phyloP scores from a whole-genome alignment of 1,284 basidiomycete species.

The Porphyrellus sp. region DNA sequence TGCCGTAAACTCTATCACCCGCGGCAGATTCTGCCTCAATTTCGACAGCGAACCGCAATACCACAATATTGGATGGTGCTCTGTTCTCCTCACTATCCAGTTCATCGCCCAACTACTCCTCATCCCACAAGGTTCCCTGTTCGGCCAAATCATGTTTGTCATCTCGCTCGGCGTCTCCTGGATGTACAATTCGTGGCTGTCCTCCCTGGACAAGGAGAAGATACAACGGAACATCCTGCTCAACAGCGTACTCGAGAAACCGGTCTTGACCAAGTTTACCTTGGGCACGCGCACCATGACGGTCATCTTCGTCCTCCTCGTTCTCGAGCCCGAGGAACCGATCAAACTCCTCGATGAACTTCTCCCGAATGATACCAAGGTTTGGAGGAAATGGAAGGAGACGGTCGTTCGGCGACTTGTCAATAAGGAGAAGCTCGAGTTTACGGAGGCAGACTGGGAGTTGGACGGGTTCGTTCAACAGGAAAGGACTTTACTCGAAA shows the following conservation, averaged over 20 bases:
- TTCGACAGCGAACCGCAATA: not conserved
- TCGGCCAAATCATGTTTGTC: constrained; percentile 6
- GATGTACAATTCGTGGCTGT: not conserved
- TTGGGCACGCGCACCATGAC: constrained; percentile 17
- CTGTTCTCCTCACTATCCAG: not conserved
- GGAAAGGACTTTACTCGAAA: not conserved
- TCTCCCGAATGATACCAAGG: constrained; percentile 17
- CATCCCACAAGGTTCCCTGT: not conserved
- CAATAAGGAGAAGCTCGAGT: not conserved
- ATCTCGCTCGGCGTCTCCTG: not conserved
- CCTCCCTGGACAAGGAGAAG: constrained; percentile 17
- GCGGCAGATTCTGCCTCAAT: not conserved
- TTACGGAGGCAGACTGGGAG: not conserved
- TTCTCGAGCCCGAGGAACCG: constrained; percentile 7
- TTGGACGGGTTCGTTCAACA: not conserved
- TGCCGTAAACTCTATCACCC: not conserved
- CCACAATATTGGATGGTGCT: not conserved
- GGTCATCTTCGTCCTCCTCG: constrained; percentile 24
- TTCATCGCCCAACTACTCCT: constrained; percentile 2
- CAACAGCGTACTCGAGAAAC: constrained; percentile 9
- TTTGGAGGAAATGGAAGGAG: constrained; percentile 19
- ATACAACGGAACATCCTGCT: constrained; percentile 20
- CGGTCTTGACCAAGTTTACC: not conserved
- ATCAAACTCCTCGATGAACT: constrained; percentile 13
- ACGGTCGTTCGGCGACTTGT: not conserved